A percentile compares a stretch with the other conserved stretches of the same genome.
phyloP scores from a whole-genome alignment of 768 basidiomycete species.

The Leccinum longicurvipes region DNA sequence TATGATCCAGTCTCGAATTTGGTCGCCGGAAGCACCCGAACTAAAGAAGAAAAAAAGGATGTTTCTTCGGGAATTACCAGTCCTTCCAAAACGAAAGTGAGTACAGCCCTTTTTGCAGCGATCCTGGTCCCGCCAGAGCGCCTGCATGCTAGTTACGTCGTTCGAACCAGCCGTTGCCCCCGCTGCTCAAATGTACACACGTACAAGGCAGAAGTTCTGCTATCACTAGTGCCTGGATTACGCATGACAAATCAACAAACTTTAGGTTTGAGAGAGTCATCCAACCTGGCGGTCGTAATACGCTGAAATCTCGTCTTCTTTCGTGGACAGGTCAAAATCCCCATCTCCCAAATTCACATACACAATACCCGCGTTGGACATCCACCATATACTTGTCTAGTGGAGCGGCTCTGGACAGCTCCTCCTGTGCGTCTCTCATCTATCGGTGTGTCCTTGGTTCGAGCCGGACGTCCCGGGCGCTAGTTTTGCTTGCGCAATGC shows the following conservation, averaged over 20 bases:
- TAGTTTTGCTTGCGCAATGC: not conserved
- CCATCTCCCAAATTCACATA: not conserved
- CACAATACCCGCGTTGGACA: not conserved
- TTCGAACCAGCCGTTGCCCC: too few relatives aligned
- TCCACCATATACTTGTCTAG: not conserved
- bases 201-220: not conserved
- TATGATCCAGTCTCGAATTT: too few relatives aligned
- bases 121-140: too few relatives aligned
- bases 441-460: not conserved
- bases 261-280: not conserved
- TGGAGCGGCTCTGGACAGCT: not conserved
- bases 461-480: not conserved
- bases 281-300: not conserved
- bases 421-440: not conserved
- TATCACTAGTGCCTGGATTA: not conserved
- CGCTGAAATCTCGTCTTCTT: not conserved
- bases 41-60: too few relatives aligned
- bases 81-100: too few relatives aligned
- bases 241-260: not conserved
- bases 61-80: too few relatives aligned
- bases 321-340: not conserved
- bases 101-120: too few relatives aligned
- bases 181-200: too few relatives aligned
- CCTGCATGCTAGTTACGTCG: too few relatives aligned
- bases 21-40: too few relatives aligned